phyloP scores from a whole-genome alignment of 2,329 filamentous ascomycete species.

The Aspergillus carbonarius region DNA sequence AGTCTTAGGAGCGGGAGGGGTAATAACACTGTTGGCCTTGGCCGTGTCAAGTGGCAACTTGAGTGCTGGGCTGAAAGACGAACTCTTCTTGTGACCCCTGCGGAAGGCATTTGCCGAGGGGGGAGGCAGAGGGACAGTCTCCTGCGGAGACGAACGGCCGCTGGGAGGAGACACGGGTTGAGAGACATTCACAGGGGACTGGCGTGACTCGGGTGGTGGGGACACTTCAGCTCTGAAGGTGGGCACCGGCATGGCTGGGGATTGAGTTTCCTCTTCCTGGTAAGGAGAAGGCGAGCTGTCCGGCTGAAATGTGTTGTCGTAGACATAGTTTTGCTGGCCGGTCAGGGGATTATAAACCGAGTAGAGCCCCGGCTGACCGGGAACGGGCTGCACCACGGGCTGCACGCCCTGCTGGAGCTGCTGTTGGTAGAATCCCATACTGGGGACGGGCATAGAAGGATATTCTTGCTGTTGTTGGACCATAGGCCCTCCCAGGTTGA shows the following conservation, averaged over 20 bases:
- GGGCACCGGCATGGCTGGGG: conserved; percentile 54
- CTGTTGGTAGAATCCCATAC: conserved; percentile 62
- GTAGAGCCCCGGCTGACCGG: conserved; percentile 72
- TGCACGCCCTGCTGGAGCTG: conserved; percentile 67
- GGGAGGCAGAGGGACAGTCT: conserved; percentile 73
- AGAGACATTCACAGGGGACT: conserved; percentile 59
- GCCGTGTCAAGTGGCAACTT: conserved; percentile 46
- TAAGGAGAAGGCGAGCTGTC: conserved; percentile 36
- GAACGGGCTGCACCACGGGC: conserved; percentile 62
- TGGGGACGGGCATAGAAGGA: conserved; percentile 52
- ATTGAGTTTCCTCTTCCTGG: conserved; percentile 42
- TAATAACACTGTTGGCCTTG: conserved; percentile 53
- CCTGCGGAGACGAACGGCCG: conserved; percentile 67
- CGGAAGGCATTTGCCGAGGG: conserved; percentile 91
- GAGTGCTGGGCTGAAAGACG: conserved; percentile 63
- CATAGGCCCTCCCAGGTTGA: conserved; percentile 61
- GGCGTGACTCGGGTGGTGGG: conserved; percentile 66
- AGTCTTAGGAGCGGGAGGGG: conserved; percentile 68
- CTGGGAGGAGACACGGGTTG: conserved; percentile 63
- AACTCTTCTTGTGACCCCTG: conserved; percentile 86
- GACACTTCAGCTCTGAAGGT: conserved; percentile 79
- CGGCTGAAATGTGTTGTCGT: conserved; percentile 64
- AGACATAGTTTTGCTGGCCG: conserved; percentile 77
- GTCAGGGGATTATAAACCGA: conserved; percentile 82
- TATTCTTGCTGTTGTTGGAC: conserved; percentile 51